Base-by-base conservation (phyloP, 768 basidiomycete species). In the Macrocybe gigantea region DNA sequence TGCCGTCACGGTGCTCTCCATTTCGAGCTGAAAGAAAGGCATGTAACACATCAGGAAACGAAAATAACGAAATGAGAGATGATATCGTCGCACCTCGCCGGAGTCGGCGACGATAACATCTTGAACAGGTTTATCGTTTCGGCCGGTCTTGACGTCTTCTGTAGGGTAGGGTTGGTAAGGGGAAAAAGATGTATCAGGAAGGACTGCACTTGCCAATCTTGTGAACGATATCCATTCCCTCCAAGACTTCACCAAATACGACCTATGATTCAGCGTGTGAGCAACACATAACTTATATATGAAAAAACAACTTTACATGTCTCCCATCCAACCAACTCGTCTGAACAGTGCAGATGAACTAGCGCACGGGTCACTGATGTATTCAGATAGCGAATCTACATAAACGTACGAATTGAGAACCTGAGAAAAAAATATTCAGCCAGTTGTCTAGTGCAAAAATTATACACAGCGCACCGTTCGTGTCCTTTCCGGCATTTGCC, bases 401-500 rank as follows among this genome's bases (percentile, higher is more conserved):
- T 14, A 41, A 52, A 62, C 85, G 56, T 58, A 92, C 87, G 60
- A 91, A 93, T 80, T 92, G 91, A 53, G 89, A 93, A 44, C 92
- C 86, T 88, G 49, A 7, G 22, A 49, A 47, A 29, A 6, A 7
- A 51, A 42, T 8, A 49, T 56, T 38, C 59, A 13, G 33, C 37
- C 35, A 37, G 30, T 8, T 9, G 32, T 5, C 22, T 10, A 41
- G 6, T n/a, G 13, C 5, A 15, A n/a, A 35, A 29, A 15, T 15
- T 38, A 43, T 33, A 5, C 22, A 14, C 3, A 4, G 53, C 69
- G 49, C 61, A 88, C 89, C 94, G 59, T 97, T 97, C 33, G 94
- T 96, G 64, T 94, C 88, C 65, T 83, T 85, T 61, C 85, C 85
- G 47, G 92, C 82, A 59, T 96, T 97, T 42, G 94, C 94, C 94